phyloP scores from a whole-genome alignment of 1,284 basidiomycete species.

The Uromyces viciae-fabae region DNA sequence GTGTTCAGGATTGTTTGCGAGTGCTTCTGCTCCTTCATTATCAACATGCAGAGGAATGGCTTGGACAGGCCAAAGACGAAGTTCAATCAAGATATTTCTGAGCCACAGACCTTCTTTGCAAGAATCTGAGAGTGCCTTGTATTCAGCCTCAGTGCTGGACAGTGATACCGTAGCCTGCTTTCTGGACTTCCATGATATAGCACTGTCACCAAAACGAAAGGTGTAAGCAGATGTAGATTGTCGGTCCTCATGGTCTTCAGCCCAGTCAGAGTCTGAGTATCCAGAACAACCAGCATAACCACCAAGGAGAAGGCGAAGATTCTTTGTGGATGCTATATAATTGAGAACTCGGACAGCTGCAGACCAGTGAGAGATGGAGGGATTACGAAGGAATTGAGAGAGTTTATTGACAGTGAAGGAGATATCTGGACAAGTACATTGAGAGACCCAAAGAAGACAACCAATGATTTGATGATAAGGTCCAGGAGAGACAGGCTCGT shows the following conservation, averaged over 20 bases:
- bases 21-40: background rate
- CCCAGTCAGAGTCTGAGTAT: background rate
- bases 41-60: background rate
- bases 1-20: background rate
- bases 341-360: background rate
- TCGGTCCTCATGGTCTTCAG: background rate
- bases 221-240: background rate
- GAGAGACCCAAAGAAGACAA: background rate
- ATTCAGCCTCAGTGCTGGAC: background rate
- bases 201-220: background rate
- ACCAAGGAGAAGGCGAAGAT: background rate
- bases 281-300: background rate
- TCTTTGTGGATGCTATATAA: background rate
- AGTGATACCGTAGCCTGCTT: background rate
- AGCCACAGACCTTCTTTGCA: constrained; percentile 9
- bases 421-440: background rate
- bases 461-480: no score
- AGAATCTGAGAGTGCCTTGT: background rate
- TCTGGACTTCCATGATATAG: constrained; percentile 12
- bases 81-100: background rate
- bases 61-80: background rate
- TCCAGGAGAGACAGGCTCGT: background rate
- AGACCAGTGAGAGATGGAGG: background rate
- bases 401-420: background rate
- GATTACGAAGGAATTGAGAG: background rate